phyloP scores from a whole-genome alignment of 805 yeast species.

The Nakazawaea wickerhamii region DNA sequence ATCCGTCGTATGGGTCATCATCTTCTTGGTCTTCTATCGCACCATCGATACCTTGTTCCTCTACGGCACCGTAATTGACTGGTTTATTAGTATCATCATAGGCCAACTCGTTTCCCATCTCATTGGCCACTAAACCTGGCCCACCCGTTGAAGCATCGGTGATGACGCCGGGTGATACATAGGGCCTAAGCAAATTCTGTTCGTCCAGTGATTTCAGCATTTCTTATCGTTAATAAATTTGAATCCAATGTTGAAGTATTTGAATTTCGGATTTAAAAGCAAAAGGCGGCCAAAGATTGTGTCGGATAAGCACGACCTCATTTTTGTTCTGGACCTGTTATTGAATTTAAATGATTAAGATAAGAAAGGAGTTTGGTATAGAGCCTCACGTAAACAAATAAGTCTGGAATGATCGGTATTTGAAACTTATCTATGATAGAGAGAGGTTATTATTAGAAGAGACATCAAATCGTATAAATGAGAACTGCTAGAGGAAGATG shows the following conservation, averaged over 20 bases:
- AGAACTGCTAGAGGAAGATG: too few species aligned
- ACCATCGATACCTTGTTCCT: not conserved
- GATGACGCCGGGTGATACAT: slow-evolving; percentile 8
- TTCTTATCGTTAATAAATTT: not conserved
- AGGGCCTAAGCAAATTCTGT: slow-evolving; percentile 6
- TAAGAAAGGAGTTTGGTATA: too few species aligned
- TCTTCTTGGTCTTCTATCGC: slow-evolving; percentile 3
- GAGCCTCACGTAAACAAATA: too few species aligned
- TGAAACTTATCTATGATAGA: too few species aligned
- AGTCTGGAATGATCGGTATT: too few species aligned
- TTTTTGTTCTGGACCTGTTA: too few species aligned
- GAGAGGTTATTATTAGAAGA: too few species aligned
- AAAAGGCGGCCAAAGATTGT: too few species aligned
- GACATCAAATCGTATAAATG: too few species aligned
- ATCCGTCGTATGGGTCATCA: slow-evolving; percentile 19
- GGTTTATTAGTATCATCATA: slow-evolving; percentile 10
- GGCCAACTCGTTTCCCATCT: slow-evolving; percentile 13
- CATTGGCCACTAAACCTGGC: slow-evolving; percentile 16
- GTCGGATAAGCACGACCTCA: too few species aligned
- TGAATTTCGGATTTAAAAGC: not conserved
- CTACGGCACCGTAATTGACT: slow-evolving; percentile 11
- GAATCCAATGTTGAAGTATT: not conserved
- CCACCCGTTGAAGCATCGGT: slow-evolving; percentile 14
- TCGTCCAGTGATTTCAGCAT: slow-evolving; percentile 1
- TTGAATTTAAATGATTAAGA: too few species aligned